phyloP scores from a whole-genome alignment of 2,329 filamentous ascomycete genomes.

The Colletotrichum scovillei region DNA sequence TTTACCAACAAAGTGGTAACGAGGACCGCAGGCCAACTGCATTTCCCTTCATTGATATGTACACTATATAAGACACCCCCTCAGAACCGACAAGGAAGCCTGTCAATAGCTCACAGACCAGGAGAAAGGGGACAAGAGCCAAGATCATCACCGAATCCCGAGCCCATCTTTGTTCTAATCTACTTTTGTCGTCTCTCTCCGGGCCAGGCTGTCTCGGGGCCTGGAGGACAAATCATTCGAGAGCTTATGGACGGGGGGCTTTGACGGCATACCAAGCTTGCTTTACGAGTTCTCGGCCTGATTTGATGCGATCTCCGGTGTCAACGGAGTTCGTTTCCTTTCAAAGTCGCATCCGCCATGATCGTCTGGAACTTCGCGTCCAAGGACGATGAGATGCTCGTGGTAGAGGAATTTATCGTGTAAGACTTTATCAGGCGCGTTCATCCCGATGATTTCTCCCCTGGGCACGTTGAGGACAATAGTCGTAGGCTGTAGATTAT shows the following conservation, averaged over 20 bases:
- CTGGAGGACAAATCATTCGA: background rate
- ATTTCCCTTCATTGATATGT: background rate
- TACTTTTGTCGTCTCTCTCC: constrained; percentile 23
- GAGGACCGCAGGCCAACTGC: constrained; percentile 7
- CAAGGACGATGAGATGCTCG: background rate
- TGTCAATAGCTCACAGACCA: constrained; percentile 10
- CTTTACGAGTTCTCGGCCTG: background rate
- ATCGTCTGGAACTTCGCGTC: background rate
- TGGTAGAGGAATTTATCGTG: background rate
- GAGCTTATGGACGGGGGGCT: background rate
- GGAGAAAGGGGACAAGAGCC: constrained; percentile 30
- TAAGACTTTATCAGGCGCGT: background rate
- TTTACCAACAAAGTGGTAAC: constrained; percentile 33
- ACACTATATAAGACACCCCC: background rate
- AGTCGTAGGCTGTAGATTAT: background rate
- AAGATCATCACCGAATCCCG: background rate
- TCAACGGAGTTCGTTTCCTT: background rate
- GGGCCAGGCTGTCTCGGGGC: constrained; percentile 14
- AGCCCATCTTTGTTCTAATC: background rate
- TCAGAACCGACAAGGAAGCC: constrained; percentile 5
- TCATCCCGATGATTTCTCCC: background rate
- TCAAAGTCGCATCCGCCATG: background rate
- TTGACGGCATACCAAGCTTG: background rate
- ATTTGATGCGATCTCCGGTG: background rate
- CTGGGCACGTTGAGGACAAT: background rate